Percentiles rank a stretch among this genome's conserved stretches.
Conservation (phyloP, 176 grass and related monocot species). For the Raddia guianensis region DNA sequence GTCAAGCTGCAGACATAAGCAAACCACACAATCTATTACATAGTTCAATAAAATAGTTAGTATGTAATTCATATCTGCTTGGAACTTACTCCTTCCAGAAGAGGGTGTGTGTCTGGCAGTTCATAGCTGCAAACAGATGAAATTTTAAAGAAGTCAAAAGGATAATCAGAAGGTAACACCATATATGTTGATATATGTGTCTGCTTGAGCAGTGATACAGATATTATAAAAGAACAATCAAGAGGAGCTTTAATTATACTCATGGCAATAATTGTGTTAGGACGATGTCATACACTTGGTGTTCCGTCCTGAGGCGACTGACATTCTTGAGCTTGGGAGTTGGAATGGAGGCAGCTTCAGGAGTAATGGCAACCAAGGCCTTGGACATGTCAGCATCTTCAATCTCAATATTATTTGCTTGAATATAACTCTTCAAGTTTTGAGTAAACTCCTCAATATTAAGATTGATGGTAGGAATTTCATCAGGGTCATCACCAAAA, state of each 20-base stretch:
- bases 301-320: constrained; percentile 81
- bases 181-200: neutral
- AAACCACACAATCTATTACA: constrained; percentile 32
- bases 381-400: constrained; percentile 73
- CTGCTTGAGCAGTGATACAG: neutral
- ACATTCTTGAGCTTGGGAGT: constrained; percentile 86
- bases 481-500: constrained; percentile 71
- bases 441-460: constrained; percentile 79
- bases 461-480: constrained; percentile 82
- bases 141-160: constrained; percentile 31
- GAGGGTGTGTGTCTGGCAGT: constrained; percentile 70
- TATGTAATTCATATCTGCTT: constrained; percentile 6
- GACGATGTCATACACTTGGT: constrained; percentile 79
- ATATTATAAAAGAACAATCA: neutral
- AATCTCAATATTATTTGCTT: constrained; percentile 70
- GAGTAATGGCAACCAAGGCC: constrained; percentile 64
- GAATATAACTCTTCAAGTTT: constrained; percentile 78
- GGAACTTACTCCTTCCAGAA: constrained; percentile 70
- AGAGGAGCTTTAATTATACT: constrained; percentile 14
- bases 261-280: constrained; percentile 17
- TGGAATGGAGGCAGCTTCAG: constrained; percentile 80
- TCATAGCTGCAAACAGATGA: constrained; percentile 72
- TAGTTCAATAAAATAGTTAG: constrained; percentile 18
- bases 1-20: constrained; percentile 55
- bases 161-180: constrained; percentile 10